These are phyloP conservation scores for Solanum virginianum DNA, from an alignment of 257 asterid genomes.

Conservation along the genomic window DNA sequence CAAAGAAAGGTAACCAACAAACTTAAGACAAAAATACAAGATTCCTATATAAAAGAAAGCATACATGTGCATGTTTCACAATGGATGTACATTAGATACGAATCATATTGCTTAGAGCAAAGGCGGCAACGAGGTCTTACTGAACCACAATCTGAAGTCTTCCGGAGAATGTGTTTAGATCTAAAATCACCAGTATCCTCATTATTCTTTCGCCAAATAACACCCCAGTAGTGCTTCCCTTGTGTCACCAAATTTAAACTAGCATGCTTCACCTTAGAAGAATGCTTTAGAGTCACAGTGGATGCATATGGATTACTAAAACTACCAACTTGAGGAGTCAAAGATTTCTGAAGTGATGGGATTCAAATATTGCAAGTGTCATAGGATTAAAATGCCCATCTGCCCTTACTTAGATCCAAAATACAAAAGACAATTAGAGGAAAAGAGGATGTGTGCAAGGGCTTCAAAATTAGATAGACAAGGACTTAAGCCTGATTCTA, in stretches of 20 bases:
- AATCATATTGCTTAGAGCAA: constrained; percentile 42
- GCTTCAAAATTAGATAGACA: constrained; percentile 21
- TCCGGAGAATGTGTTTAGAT: constrained; percentile 43
- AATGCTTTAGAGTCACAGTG: constrained; percentile 10
- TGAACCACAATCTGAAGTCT: constrained; percentile 8
- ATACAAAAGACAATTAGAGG: constrained; percentile 22
- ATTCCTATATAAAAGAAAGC: constrained; percentile 4
- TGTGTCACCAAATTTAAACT: constrained; percentile 19
- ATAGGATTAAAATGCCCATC: too few species aligned
- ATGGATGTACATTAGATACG: constrained; percentile 52
- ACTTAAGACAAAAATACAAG: background rate
- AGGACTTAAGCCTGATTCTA: constrained; percentile 1
- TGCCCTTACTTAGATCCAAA: background rate
- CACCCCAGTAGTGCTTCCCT: constrained; percentile 46
- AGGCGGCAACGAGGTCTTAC: constrained; percentile 38
- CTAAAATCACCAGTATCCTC: constrained; percentile 45
- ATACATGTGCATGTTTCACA: constrained; percentile 63
- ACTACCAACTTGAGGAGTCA: constrained; percentile 37
- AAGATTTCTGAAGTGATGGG: constrained; percentile 38
- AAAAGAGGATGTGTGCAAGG: constrained; percentile 15
- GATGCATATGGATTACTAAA: constrained; percentile 24
- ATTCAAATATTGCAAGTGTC: constrained; percentile 53
- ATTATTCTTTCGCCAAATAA: constrained; percentile 52
- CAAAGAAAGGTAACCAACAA: too few species aligned
- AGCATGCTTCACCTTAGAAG: constrained; percentile 24